Conservation (phyloP, 495 filamentous ascomycete genomes). For the Daldinia concentrica region DNA sequence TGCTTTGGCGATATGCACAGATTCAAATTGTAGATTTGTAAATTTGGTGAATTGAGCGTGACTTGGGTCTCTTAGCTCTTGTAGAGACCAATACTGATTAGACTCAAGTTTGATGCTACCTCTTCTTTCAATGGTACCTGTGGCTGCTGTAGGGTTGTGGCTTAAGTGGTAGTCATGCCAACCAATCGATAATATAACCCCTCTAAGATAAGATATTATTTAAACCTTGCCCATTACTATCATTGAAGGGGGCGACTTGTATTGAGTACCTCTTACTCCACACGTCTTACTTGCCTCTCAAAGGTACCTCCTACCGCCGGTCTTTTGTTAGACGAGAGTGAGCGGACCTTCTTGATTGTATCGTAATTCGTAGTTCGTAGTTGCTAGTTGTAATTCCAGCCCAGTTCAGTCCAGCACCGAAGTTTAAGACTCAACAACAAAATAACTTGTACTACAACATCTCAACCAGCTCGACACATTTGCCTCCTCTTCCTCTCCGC, state of each 20-base stretch:
- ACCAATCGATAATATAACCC: conserved; percentile 40
- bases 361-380: conserved; percentile 9
- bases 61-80: not conserved
- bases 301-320: conserved; percentile 20
- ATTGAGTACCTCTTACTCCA: conserved; percentile 5
- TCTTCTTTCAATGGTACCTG: not conserved
- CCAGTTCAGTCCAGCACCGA: conserved; percentile 32
- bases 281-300: not conserved
- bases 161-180: conserved; percentile 31
- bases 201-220: conserved; percentile 28
- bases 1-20: not conserved
- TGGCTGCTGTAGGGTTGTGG: conserved; percentile 22
- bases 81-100: not conserved
- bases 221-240: conserved; percentile 11
- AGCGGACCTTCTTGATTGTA: conserved; percentile 14
- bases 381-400: conserved; percentile 32
- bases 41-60: not conserved
- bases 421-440: conserved; percentile 21
- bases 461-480: not conserved
- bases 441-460: conserved; percentile 6
- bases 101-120: not conserved
- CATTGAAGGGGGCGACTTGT: not conserved
- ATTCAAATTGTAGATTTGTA: not conserved
- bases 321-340: not conserved
- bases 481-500: not conserved